These are phyloP conservation scores for Suhomyces tanzawaensis DNA, from an alignment of 805 yeast species.

Conservation along the genomic window DNA sequence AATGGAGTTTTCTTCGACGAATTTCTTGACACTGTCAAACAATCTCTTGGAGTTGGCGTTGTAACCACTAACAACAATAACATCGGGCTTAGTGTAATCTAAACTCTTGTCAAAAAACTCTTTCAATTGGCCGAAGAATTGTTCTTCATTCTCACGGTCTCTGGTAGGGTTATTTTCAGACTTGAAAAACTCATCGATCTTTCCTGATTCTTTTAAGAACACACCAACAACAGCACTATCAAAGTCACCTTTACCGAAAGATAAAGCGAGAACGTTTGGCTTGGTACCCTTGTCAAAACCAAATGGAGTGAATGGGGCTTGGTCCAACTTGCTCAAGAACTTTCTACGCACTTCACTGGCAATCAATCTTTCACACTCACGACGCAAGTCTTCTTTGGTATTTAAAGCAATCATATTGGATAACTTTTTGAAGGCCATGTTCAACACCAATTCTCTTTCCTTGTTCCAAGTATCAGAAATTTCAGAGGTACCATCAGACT, in stretches of 20 bases:
- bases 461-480: slow-evolving; percentile 78
- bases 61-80: slow-evolving; percentile 85
- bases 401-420: slow-evolving; percentile 67
- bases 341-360: slow-evolving; percentile 66
- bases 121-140: slow-evolving; percentile 60
- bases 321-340: slow-evolving; percentile 74
- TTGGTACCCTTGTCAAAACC: slow-evolving; percentile 75
- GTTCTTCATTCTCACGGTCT: slow-evolving; percentile 41
- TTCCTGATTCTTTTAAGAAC: slow-evolving; percentile 75
- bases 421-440: slow-evolving; percentile 63
- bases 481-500: slow-evolving; percentile 77
- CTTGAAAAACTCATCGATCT: slow-evolving; percentile 71
- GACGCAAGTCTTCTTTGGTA: slow-evolving; percentile 78
- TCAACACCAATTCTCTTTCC: slow-evolving; percentile 65
- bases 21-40: slow-evolving; percentile 51
- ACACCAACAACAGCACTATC: slow-evolving; percentile 86
- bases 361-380: slow-evolving; percentile 70
- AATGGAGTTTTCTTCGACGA: slow-evolving; percentile 56
- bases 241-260: slow-evolving; percentile 83
- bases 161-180: slow-evolving; percentile 68
- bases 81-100: slow-evolving; percentile 66
- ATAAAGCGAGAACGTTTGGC: slow-evolving; percentile 78
- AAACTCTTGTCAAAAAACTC: slow-evolving; percentile 62
- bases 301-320: slow-evolving; percentile 87
- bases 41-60: slow-evolving; percentile 69